phyloP scores from a whole-genome alignment of 805 yeast species.

The Ogataea trehalophila region DNA sequence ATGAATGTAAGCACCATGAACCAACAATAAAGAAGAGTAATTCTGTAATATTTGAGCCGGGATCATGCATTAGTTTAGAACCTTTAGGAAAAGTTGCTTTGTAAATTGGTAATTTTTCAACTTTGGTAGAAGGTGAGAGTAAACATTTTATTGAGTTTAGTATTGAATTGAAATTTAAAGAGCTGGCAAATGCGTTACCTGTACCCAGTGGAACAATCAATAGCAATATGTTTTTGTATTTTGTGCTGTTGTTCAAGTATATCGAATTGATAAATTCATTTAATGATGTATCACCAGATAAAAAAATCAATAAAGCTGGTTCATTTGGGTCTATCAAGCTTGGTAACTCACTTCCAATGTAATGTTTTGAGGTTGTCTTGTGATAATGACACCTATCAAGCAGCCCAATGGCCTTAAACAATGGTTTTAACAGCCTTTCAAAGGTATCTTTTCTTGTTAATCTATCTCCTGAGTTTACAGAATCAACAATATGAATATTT shows the following conservation, averaged over 20 bases:
- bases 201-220: slow-evolving; percentile 71
- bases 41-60: slow-evolving; percentile 12
- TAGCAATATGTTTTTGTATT: slow-evolving; percentile 15
- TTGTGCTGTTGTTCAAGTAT: slow-evolving; percentile 13
- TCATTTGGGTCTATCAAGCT: slow-evolving; percentile 17
- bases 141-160: slow-evolving; percentile 33
- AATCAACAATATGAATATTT: slow-evolving; percentile 37
- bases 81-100: slow-evolving; percentile 28
- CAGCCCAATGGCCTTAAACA: slow-evolving; percentile 38
- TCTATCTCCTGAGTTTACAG: slow-evolving; percentile 46
- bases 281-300: slow-evolving; percentile 86
- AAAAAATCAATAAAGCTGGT: slow-evolving; percentile 45
- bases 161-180: slow-evolving; percentile 41
- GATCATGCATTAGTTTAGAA: slow-evolving; percentile 6
- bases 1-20: slow-evolving; percentile 86
- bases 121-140: slow-evolving; percentile 18
- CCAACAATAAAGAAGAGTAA: slow-evolving; percentile 54
- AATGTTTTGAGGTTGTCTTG: slow-evolving; percentile 36
- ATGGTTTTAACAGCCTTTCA: slow-evolving; percentile 39
- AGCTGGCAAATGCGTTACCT: slow-evolving; percentile 75
- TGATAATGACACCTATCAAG: slow-evolving; percentile 26
- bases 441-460: slow-evolving; percentile 35
- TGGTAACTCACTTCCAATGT: slow-evolving; percentile 38
- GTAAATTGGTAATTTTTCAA: slow-evolving; percentile 41
- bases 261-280: slow-evolving; percentile 63